Evolutionary conservation across 169 alveolate species (phyloP).

Genomic region (Sarcocystis neurona): DNA sequence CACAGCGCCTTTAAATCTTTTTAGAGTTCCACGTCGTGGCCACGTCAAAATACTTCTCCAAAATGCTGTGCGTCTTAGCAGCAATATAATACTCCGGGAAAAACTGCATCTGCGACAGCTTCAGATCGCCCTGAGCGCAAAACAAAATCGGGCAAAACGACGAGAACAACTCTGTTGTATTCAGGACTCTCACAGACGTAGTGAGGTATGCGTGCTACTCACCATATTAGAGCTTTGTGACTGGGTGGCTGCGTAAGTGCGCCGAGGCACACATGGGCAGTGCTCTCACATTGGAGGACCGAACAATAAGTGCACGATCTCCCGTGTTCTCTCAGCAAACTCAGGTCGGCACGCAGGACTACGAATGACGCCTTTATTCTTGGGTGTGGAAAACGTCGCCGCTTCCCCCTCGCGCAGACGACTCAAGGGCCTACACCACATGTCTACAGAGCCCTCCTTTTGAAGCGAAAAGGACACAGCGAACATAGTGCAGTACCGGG

Average conservation of each 20-base stretch:
- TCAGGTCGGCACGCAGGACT: no score
- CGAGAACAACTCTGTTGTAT: not conserved
- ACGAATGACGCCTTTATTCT: no score
- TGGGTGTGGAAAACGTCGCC: no score
- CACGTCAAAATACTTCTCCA: conserved; percentile 42
- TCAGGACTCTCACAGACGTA: not conserved
- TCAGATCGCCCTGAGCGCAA: conserved; percentile 63
- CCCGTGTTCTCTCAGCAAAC: no score
- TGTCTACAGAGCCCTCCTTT: no score
- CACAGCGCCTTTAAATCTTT: no score
- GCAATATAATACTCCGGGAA: conserved; percentile 79
- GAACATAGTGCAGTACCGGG: no score
- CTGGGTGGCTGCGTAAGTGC: not conserved
- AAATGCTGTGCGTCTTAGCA: conserved; percentile 73
- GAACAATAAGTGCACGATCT: not conserved
- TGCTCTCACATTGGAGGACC: not conserved
- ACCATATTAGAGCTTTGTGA: not conserved
- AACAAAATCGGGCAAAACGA: not conserved
- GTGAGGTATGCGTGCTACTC: no score
- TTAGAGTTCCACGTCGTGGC: conserved; percentile 32
- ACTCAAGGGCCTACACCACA: no score
- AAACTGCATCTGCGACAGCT: conserved; percentile 77
- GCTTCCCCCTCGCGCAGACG: no score
- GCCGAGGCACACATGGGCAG: not conserved
- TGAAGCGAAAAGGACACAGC: no score